Base-by-base conservation (phyloP, 306 rosid species). In the Quercus suber region DNA sequence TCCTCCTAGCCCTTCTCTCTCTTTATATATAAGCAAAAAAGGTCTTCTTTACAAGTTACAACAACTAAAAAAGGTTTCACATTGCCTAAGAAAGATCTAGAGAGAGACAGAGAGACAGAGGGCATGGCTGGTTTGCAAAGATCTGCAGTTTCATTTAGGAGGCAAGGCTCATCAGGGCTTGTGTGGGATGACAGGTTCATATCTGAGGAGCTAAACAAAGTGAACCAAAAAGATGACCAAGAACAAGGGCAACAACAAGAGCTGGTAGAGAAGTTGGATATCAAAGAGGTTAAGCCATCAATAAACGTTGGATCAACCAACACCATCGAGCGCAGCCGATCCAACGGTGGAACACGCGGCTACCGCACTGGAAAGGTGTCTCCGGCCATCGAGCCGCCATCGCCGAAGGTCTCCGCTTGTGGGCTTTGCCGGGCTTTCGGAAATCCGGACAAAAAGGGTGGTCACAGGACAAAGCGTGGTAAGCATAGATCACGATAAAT, bases 91-190 rank as follows among this genome's bases (percentile, higher is more conserved):
- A 73, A 76, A 63, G 57, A 69, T 78, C 78, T 53, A 79, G 20
- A 74, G 7, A 70, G 77, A n/a, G 63, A 60, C 30, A 76, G 61
- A 79, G 81, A 68, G 3, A 28, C 51, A 21, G 65, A 18, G 11
- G 61, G 74, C 51, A 93, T 92, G 98, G 96, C 86, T 52, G 94
- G 97, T 53, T 73, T 94, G 71, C 93, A 89, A 85, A 94, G 98
- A 92, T 94, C 98, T 55, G 88, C 73, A 3, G 80, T 84, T 8
- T 94, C 97, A 20, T 94, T 94, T 85, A 85, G 97, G 75, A 88
- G 98, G 56, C 94, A 90, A 59, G 98, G 98, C 57, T 94, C 98
- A 4, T 94, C 98, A 1, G 98, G 98, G 4, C 78, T 88, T 21
- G 90, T 94, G 25, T 94, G 95, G 92, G 98, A 94, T 21, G 96